Base-by-base conservation (phyloP, 805 yeast species). In the Cyberlindnera maritima region DNA sequence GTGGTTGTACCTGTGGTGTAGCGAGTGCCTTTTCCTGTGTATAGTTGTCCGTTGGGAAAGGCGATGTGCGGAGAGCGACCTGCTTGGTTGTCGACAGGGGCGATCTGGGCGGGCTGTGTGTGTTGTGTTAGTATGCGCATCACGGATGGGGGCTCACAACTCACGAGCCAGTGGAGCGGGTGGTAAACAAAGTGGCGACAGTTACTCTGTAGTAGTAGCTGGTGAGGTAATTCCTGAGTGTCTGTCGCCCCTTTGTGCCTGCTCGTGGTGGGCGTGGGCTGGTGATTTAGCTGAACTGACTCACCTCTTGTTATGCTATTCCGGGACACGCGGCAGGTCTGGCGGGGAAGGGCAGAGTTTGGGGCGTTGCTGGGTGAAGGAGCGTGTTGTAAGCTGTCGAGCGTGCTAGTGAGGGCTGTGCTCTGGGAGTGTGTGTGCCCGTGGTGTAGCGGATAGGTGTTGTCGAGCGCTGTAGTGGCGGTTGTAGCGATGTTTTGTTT, bases 401-500 rank as follows among this genome's bases (percentile, higher is more conserved):
- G 31, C 31, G 31, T 14, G 31, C 31, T 28, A 8, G 25, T 21
- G 9, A 9, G n/a, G 31, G 11, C 31, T 7, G 31, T 28, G 31
- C 31, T 28, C 31, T 28, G 31, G 31, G 4, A 7, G 13, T 6
- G 31, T 6, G 13, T 28, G 31, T 28, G n/a, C 31, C 31, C 31
- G 31, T 28, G 31, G 14, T 21, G n/a, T 28, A 11, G 31, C 31
- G n/a, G 13, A 14, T 28, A 13, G 13, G 31, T 28, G 13, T 6
- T 28, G 31, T 11, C 5, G 25, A 9, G 25, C 25, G 13, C 31
- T 28, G 11, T 28, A 11, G 4, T 28, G 7, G 31, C 31, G 31
- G 41, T 37, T 39, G 28, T 37, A 45, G 37, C 43, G 41, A 28
- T 37, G 34, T 41, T 26, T 31, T 21, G 36, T 43, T 45, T 49